phyloP scores from a whole-genome alignment of 2,329 filamentous ascomycete species.

The Botryosphaeria dothidea region DNA sequence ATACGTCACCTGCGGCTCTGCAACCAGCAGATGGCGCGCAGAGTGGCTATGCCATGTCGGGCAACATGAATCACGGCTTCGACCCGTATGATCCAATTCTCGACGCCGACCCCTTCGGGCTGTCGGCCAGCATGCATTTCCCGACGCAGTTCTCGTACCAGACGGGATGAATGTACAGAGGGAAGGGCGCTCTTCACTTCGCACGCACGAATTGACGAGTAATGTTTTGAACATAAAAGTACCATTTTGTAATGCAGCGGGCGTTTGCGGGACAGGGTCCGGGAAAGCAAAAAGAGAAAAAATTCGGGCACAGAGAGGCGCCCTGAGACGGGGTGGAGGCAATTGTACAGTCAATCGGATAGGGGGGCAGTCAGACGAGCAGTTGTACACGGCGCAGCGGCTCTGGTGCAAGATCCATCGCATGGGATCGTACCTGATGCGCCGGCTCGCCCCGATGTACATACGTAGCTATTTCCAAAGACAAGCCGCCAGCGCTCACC shows the following conservation, averaged over 20 bases:
- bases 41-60: constrained; percentile 38
- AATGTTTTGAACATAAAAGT: constrained; percentile 7
- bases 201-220: constrained; percentile 13
- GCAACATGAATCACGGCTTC: constrained; percentile 55
- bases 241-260: constrained; percentile 14
- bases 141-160: constrained; percentile 77
- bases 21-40: constrained; percentile 32
- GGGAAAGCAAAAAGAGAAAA: neutral
- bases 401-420: neutral
- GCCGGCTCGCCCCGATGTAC: constrained; percentile 15
- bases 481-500: neutral
- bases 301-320: constrained; percentile 4
- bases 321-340: neutral
- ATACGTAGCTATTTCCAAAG: constrained; percentile 16
- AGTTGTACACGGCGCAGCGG: constrained; percentile 10
- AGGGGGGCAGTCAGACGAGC: neutral
- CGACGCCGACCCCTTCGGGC: constrained; percentile 89
- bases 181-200: constrained; percentile 19
- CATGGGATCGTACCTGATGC: constrained; percentile 7
- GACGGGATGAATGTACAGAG: constrained; percentile 34
- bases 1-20: constrained; percentile 34
- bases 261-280: constrained; percentile 7
- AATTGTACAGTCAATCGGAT: neutral
- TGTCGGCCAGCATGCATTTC: constrained; percentile 94
- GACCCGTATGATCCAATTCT: constrained; percentile 81